phyloP scores from a whole-genome alignment of 805 yeast species.

The Wickerhamomyces queroliae region DNA sequence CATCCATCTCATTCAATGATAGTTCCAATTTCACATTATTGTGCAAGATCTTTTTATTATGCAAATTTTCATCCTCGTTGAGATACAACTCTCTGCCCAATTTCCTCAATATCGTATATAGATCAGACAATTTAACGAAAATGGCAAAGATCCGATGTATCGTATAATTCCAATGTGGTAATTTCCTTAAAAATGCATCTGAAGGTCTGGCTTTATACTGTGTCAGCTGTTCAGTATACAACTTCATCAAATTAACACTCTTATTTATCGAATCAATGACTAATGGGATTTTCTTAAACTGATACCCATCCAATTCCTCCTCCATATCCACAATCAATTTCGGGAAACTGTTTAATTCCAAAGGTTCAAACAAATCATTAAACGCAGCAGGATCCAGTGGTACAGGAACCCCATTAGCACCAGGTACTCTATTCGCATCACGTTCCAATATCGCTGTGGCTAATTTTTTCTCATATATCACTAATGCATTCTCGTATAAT shows the following conservation, averaged over 20 bases:
- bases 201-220: slow-evolving; percentile 18
- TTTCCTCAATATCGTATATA: slow-evolving; percentile 33
- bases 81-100: slow-evolving; percentile 36
- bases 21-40: slow-evolving; percentile 22
- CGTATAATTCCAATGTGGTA: slow-evolving; percentile 33
- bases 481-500: slow-evolving; percentile 22
- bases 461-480: slow-evolving; percentile 24
- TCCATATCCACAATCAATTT: slow-evolving; percentile 23
- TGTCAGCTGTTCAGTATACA: slow-evolving; percentile 21
- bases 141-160: slow-evolving; percentile 41
- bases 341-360: slow-evolving; percentile 29
- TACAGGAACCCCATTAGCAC: slow-evolving; percentile 21
- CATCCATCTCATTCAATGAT: slow-evolving; percentile 28
- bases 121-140: slow-evolving; percentile 32
- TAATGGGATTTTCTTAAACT: slow-evolving; percentile 23
- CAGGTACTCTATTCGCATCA: slow-evolving; percentile 24
- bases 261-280: slow-evolving; percentile 20
- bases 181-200: slow-evolving; percentile 20
- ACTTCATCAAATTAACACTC: slow-evolving; percentile 12
- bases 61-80: slow-evolving; percentile 32
- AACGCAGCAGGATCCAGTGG: slow-evolving; percentile 23
- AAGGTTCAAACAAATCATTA: slow-evolving; percentile 26
- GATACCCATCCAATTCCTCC: slow-evolving; percentile 21
- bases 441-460: slow-evolving; percentile 25
- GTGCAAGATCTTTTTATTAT: slow-evolving; percentile 30